phyloP scores from a whole-genome alignment of 305 asterid species.

The Salvia sclarea region DNA sequence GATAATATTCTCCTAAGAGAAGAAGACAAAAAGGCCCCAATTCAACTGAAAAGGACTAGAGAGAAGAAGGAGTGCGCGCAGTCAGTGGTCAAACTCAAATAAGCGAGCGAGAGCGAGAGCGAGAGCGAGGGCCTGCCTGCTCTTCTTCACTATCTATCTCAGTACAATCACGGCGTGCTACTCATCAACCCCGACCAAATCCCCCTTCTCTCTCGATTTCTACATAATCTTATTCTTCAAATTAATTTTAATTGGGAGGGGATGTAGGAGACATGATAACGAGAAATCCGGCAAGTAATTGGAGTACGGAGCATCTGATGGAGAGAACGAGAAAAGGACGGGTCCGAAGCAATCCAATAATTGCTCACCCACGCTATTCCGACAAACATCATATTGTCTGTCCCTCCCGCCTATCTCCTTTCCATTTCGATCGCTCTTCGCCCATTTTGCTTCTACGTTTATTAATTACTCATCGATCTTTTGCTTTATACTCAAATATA shows the following conservation, averaged over 20 bases:
- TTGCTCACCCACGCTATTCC: constrained; percentile 70
- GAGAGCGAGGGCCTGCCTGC: constrained; percentile 14
- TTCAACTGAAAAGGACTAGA: constrained; percentile 33
- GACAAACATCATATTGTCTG: constrained; percentile 66
- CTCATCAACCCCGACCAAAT: constrained; percentile 26
- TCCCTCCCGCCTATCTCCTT: constrained; percentile 34
- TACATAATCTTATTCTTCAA: too few species aligned
- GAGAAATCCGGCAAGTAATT: constrained; percentile 53
- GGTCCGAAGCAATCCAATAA: constrained; percentile 58
- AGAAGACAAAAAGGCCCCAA: constrained; percentile 35
- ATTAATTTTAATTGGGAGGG: too few species aligned
- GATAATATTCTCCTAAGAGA: constrained; percentile 33
- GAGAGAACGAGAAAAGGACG: too few species aligned
- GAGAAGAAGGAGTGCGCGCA: constrained; percentile 17
- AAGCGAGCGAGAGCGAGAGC: too few species aligned
- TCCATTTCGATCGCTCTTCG: constrained; percentile 15
- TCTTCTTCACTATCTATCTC: constrained; percentile 11
- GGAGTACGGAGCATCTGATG: constrained; percentile 35
- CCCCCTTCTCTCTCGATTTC: neutral
- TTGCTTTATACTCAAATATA: too few species aligned
- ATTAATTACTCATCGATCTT: too few species aligned
- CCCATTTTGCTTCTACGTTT: constrained; percentile 4
- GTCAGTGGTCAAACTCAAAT: constrained; percentile 32
- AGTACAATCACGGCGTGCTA: constrained; percentile 35
- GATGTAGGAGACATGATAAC: constrained; percentile 33